Conservation (phyloP, 768 basidiomycete species). For the Suillus decipiens region DNA sequence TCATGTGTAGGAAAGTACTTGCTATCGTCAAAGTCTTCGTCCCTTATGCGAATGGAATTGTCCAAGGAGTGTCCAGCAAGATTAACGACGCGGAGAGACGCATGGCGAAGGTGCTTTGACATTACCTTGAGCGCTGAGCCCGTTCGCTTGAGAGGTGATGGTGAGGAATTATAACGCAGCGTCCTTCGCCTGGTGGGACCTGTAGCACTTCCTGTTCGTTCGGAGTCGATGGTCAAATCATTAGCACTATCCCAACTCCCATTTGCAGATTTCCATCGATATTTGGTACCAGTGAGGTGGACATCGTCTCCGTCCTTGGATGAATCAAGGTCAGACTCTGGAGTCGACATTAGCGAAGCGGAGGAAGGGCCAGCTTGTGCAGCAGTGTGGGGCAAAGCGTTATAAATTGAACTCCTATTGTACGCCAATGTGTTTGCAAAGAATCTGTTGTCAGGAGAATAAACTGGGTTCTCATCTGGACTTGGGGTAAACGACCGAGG, state of each 20-base stretch:
- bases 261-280: conserved; percentile 33
- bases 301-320: conserved; percentile 60
- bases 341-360: conserved; percentile 46
- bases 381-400: conserved; percentile 25
- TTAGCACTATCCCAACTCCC: conserved; percentile 30
- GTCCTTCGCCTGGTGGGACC: conserved; percentile 40
- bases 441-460: conserved; percentile 42
- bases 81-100: conserved; percentile 82
- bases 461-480: conserved; percentile 50
- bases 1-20: conserved; percentile 32
- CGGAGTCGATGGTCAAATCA: conserved; percentile 43
- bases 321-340: conserved; percentile 38
- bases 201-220: conserved; percentile 43
- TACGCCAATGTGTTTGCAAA: conserved; percentile 25
- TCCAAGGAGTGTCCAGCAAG: conserved; percentile 63
- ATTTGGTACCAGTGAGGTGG: conserved; percentile 56
- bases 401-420: background rate
- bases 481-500: conserved; percentile 17
- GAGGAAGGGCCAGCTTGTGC: conserved; percentile 52
- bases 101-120: conserved; percentile 57
- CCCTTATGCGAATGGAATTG: conserved; percentile 56
- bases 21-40: conserved; percentile 42
- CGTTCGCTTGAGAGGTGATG: conserved; percentile 64
- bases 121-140: conserved; percentile 60
- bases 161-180: conserved; percentile 51